Evolutionary conservation across 2,329 filamentous ascomycete genomes (phyloP).

Genomic region (Camillea tinctor): DNA sequence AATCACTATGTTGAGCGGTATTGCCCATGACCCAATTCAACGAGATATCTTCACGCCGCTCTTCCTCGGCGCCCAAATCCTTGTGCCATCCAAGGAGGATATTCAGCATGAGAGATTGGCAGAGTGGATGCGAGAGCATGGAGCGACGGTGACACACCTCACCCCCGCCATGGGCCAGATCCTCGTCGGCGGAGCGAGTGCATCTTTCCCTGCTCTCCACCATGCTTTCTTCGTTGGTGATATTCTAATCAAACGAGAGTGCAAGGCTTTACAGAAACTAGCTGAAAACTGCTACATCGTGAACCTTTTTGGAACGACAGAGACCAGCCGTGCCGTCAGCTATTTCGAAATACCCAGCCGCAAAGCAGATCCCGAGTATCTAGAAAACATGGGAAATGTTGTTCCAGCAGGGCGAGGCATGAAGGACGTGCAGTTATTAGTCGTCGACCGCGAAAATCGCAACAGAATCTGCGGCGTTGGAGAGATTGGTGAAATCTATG

Average conservation of each 20-base stretch:
- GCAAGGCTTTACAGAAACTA: slow-evolving; percentile 70
- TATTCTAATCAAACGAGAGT: slow-evolving; percentile 81
- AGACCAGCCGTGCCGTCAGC: slow-evolving; percentile 53
- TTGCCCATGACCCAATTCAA: slow-evolving; percentile 72
- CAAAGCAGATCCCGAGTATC: slow-evolving; percentile 54
- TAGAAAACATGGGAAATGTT: slow-evolving; percentile 58
- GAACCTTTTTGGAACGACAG: slow-evolving; percentile 88
- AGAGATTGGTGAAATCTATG: slow-evolving; percentile 80
- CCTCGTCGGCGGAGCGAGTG: slow-evolving; percentile 77
- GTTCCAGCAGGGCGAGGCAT: slow-evolving; percentile 86
- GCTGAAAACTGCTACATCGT: slow-evolving; percentile 73
- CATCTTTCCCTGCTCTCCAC: slow-evolving; percentile 73
- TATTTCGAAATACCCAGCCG: slow-evolving; percentile 76
- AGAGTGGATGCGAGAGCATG: slow-evolving; percentile 80
- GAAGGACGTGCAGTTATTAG: slow-evolving; percentile 82
- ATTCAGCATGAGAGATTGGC: slow-evolving; percentile 83
- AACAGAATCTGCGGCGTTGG: slow-evolving; percentile 74
- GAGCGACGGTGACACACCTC: slow-evolving; percentile 78
- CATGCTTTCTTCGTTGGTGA: slow-evolving; percentile 91
- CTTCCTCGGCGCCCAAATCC: slow-evolving; percentile 76
- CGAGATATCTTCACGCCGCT: slow-evolving; percentile 86
- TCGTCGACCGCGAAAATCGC: slow-evolving; percentile 68
- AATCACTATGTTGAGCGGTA: slow-evolving; percentile 83
- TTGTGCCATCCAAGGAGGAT: slow-evolving; percentile 77
- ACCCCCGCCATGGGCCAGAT: slow-evolving; percentile 98